Evolutionary conservation across 306 rosid species (phyloP).

Genomic region (Casuarina glauca): DNA sequence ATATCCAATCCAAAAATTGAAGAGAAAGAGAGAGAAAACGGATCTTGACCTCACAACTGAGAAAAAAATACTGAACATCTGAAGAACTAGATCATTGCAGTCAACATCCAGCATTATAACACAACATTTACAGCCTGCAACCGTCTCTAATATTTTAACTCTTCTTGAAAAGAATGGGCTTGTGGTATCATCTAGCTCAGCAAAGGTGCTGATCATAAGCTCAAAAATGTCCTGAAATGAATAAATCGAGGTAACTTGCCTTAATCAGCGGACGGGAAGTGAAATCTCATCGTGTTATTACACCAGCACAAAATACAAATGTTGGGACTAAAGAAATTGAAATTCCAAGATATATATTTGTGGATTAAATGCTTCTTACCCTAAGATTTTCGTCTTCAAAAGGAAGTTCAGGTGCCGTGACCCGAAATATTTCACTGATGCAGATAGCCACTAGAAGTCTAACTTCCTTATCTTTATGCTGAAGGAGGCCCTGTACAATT

Average conservation of each 20-base stretch:
- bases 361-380: constrained; percentile 41
- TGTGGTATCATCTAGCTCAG: constrained; percentile 65
- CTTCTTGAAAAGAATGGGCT: constrained; percentile 69
- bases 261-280: constrained; percentile 16
- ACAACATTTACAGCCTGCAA: constrained; percentile 72
- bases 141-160: constrained; percentile 78
- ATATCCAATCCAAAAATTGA: constrained; percentile 8
- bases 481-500: constrained; percentile 54
- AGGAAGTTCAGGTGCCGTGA: constrained; percentile 85
- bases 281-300: neutral
- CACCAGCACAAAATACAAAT: constrained; percentile 2
- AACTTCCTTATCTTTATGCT: constrained; percentile 73
- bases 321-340: neutral
- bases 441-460: constrained; percentile 78
- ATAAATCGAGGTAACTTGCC: constrained; percentile 2
- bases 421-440: constrained; percentile 64
- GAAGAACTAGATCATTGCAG: constrained; percentile 62
- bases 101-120: constrained; percentile 85
- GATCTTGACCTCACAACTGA: constrained; percentile 68
- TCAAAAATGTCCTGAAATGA: constrained; percentile 66
- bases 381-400: constrained; percentile 63
- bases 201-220: constrained; percentile 64
- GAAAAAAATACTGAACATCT: constrained; percentile 76
- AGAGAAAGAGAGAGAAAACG: constrained; percentile 11
- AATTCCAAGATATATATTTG: neutral